Percentiles rank a stretch among this genome's conserved stretches.
Evolutionary conservation across 371 early-diverging fungal species (phyloP).

Genomic region (Mortierella sp.): DNA sequence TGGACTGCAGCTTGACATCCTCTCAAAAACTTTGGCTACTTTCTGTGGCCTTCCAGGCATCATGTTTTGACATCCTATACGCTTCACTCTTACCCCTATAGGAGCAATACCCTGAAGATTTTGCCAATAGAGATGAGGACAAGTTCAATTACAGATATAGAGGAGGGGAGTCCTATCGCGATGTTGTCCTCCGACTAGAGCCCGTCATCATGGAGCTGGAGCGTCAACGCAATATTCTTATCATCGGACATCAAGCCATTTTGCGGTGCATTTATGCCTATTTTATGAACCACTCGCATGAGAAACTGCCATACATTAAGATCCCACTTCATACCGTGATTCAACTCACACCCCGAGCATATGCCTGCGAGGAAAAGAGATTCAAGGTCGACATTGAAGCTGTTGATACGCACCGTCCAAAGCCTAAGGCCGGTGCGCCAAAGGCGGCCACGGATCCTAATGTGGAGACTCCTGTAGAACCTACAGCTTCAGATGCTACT

Average conservation of each 20-base stretch:
- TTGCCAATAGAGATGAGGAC: slow-evolving; percentile 92
- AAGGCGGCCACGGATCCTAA: slow-evolving; percentile 15
- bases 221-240: slow-evolving; percentile 94
- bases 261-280: slow-evolving; percentile 95
- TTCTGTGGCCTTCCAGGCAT: background rate
- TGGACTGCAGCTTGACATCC: background rate
- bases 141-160: slow-evolving; percentile 95
- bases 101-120: slow-evolving; percentile 87
- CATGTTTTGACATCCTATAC: background rate
- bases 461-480: slow-evolving; percentile 14
- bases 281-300: slow-evolving; percentile 90
- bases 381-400: slow-evolving; percentile 89
- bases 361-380: slow-evolving; percentile 92
- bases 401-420: slow-evolving; percentile 87
- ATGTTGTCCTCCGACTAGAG: slow-evolving; percentile 88
- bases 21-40: background rate
- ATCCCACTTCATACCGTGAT: slow-evolving; percentile 98
- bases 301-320: slow-evolving; percentile 95
- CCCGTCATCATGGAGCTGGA: slow-evolving; percentile 99
- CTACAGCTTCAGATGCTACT: background rate
- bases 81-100: slow-evolving; percentile 22
- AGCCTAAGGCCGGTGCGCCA: slow-evolving; percentile 54
- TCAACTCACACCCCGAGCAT: slow-evolving; percentile 94
- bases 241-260: slow-evolving; percentile 96
- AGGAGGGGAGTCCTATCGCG: slow-evolving; percentile 96